Percentiles rank a stretch among this genome's conserved stretches.
Conservation (phyloP, 192 early-diverging fungal species). For the Radiomyces spectabilis region DNA sequence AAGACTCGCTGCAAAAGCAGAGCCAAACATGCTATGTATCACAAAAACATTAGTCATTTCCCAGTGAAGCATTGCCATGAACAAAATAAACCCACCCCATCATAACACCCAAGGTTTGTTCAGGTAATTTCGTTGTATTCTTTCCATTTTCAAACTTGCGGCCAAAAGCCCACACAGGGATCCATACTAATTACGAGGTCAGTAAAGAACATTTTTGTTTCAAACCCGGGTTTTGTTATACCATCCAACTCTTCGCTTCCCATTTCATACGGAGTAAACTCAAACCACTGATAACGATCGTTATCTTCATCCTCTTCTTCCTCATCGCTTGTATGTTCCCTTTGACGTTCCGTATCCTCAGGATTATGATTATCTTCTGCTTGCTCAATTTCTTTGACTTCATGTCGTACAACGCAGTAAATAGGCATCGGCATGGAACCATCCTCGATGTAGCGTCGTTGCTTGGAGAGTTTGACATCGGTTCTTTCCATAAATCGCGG, state of each 20-base stretch:
- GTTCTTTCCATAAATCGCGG: slow-evolving; percentile 7
- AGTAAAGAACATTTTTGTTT: not conserved
- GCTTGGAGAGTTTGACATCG: slow-evolving; percentile 43
- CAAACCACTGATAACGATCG: slow-evolving; percentile 72
- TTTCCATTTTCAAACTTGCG: slow-evolving; percentile 55
- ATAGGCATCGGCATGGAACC: slow-evolving; percentile 68
- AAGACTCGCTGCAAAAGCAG: slow-evolving; percentile 45
- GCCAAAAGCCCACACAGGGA: slow-evolving; percentile 72
- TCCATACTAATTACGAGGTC: slow-evolving; percentile 42
- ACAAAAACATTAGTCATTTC: too few species aligned
- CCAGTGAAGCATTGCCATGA: not conserved
- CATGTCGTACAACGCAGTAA: slow-evolving; percentile 66
- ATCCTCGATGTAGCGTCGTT: slow-evolving; percentile 46
- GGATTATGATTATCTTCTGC: not conserved
- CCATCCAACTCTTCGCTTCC: slow-evolving; percentile 67
- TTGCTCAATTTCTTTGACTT: not conserved
- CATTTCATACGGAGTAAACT: slow-evolving; percentile 71
- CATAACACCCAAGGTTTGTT: slow-evolving; percentile 56
- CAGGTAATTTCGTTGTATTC: slow-evolving; percentile 52
- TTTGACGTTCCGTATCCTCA: not conserved
- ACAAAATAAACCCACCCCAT: slow-evolving; percentile 37
- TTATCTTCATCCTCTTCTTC: slow-evolving; percentile 14
- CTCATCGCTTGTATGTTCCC: slow-evolving; percentile 7
- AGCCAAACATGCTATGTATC: slow-evolving; percentile 30
- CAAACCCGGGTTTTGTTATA: slow-evolving; percentile 16